Evolutionary conservation across 192 early-diverging fungal species (phyloP), one percentile per base, ranked within the genome.

Genomic region (Gigaspora rosea): DNA sequence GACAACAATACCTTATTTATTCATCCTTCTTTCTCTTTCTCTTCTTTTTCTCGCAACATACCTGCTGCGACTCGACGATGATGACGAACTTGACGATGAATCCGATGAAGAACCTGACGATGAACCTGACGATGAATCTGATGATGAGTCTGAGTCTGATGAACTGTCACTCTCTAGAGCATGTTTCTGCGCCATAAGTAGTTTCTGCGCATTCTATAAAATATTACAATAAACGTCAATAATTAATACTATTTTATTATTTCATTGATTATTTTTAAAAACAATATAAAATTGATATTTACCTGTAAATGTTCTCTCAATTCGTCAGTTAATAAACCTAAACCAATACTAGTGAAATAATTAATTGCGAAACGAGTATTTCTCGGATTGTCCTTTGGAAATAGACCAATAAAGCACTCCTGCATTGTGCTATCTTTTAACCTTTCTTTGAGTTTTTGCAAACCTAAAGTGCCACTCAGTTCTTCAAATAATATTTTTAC

Each of bases 291-390:
- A 6, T 41, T 41, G 7, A 41, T 41, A 41, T 1, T 41, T 6
- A 41, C 41, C 88, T 78, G 91, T 91, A 96, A 87, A 79, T 90
- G 89, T 77, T 96, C 96, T 78, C 97, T 91, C 78, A 99, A 86
- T 20, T 97, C 96, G 36, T 96, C 95, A 1, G 96, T 98, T 61
- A 99, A 80, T 2, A 90, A 93, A 78, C 96, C 97, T 36, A 99
- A 81, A 20, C 92, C 94, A 80, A 99, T 97, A 79, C 90, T 93
- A 0, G 95, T 97, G 77, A 95, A 99, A 81, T 96, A 99, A 80
- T 99, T 99, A 88, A 99, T 98, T 12, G 97, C 95, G 82, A 98
- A 98, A 56, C 96, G 91, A 13, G 92, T 95, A 69, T 94, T 88
- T 69, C 90, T 89, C 57, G 95, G 94, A 78, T 92, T 93, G 78